These are phyloP conservation scores for Diplogelasinospora grovesii DNA, from an alignment of 495 filamentous ascomycete species.

Conservation along the genomic window DNA sequence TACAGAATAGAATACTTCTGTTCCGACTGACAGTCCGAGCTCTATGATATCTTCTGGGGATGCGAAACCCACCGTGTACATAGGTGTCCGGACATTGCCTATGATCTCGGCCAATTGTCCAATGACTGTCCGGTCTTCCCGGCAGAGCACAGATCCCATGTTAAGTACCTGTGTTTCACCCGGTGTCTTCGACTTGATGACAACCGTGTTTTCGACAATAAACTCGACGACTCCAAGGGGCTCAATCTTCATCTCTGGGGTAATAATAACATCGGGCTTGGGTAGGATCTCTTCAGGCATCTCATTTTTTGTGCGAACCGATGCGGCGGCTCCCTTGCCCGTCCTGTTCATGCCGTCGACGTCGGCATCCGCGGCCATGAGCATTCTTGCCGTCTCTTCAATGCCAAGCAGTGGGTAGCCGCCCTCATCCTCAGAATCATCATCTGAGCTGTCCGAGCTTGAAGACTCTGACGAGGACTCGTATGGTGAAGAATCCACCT, in stretches of 20 bases:
- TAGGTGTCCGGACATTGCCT: conserved; percentile 72
- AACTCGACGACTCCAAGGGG: conserved; percentile 66
- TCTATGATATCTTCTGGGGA: conserved; percentile 58
- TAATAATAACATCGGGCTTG: conserved; percentile 68
- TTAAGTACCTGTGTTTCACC: conserved; percentile 82
- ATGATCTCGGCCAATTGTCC: conserved; percentile 76
- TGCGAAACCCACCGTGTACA: conserved; percentile 70
- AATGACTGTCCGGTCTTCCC: conserved; percentile 65
- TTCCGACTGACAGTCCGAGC: conserved; percentile 56
- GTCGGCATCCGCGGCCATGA: conserved; percentile 74
- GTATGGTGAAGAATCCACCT: conserved; percentile 58
- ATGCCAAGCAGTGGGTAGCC: conserved; percentile 51
- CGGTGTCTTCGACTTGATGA: conserved; percentile 72
- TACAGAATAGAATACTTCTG: conserved; percentile 69
- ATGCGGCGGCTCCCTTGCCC: conserved; percentile 41
- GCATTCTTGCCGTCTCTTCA: conserved; percentile 69
- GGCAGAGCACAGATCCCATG: conserved; percentile 72
- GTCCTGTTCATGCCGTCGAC: conserved; percentile 43
- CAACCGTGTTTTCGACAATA: conserved; percentile 64
- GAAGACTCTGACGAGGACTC: conserved; percentile 36
- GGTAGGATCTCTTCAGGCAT: conserved; percentile 57
- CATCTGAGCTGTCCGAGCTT: conserved; percentile 44
- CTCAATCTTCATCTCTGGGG: conserved; percentile 65
- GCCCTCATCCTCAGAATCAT: conserved; percentile 50
- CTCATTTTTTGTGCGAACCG: conserved; percentile 69